Conservation (phyloP, 2,329 filamentous ascomycete species). For the Dothistroma pini region DNA sequence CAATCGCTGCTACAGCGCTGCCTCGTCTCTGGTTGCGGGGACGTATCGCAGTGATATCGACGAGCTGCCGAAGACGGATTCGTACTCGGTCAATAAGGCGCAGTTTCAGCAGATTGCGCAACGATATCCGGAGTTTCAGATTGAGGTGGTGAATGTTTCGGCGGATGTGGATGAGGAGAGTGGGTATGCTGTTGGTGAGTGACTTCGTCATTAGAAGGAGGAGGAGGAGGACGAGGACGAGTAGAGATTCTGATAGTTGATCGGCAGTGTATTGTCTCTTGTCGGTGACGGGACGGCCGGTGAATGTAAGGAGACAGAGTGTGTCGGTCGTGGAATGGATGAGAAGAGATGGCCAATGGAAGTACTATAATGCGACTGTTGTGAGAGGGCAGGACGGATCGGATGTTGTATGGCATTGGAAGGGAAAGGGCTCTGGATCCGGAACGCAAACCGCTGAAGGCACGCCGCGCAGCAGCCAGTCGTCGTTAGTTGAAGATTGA, state of each 20-base stretch:
- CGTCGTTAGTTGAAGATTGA: background rate
- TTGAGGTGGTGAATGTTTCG: slow-evolving; percentile 12
- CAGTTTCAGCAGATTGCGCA: slow-evolving; percentile 5
- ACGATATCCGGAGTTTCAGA: slow-evolving; percentile 7
- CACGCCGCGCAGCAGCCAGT: too few species aligned
- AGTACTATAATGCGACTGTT: slow-evolving; percentile 14
- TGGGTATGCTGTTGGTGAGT: slow-evolving; percentile 9
- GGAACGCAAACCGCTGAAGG: too few species aligned
- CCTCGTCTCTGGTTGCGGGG: slow-evolving; percentile 7
- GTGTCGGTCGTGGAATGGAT: slow-evolving; percentile 15
- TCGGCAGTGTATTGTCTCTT: slow-evolving; percentile 9
- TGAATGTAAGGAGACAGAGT: slow-evolving; percentile 11
- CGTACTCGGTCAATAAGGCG: slow-evolving; percentile 6
- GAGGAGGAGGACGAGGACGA: too few species aligned
- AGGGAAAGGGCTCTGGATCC: background rate
- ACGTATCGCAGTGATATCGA: slow-evolving; percentile 14
- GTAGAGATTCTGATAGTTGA: too few species aligned
- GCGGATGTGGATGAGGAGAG: slow-evolving; percentile 13
- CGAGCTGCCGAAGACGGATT: slow-evolving; percentile 8
- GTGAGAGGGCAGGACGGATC: slow-evolving; percentile 10
- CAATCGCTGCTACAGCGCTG: slow-evolving; percentile 9
- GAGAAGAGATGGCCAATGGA: slow-evolving; percentile 10
- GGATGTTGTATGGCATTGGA: background rate
- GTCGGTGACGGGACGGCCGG: slow-evolving; percentile 11
- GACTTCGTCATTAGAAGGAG: too few species aligned